Evolutionary conservation across 192 early-diverging fungal genomes (phyloP), one percentile per base, ranked within the genome.

Genomic region (Coemansia sp.): DNA sequence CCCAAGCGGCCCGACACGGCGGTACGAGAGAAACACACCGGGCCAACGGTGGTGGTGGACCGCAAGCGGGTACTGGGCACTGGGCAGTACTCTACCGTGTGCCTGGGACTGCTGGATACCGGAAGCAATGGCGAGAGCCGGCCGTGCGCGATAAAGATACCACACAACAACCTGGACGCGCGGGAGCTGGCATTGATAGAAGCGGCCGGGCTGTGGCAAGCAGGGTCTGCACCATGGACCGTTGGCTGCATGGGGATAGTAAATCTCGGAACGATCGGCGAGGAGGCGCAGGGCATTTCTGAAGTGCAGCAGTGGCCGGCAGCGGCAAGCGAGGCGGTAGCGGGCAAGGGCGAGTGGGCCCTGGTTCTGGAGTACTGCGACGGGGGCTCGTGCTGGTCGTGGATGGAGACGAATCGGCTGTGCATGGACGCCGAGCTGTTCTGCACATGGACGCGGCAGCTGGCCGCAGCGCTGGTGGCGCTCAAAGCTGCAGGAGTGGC

Each of bases 321-420:
- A 5, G 76, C 56, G 10, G 69, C 65, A 14, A 39, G 47, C 10
- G 61, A 42, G 31, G 65, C 59, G 16, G 59, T 72, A 19, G 41
- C 52, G 5, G 62, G 63, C 30, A 37, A 50, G 5, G 70, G 65
- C 40, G 50, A 78, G 30, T 80, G 79, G 82, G 67, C 62, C 9
- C 49, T 83, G 39, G 65, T 85, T 18, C 70, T 85, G 14, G 83
- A 83, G 63, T 69, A 79, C 48, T 85, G 83, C 60, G 71, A 72
- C 31, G 28, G 72, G 44, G 83, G 83, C 12, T 53, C 70, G 21
- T 72, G 79, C 52, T 85, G 83, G 83, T 62, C 69, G 57, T 85
- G 79, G 80, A 81, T 85, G 59, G 46, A 62, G 5, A 65, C 52
- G 51, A 55, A 83, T 40, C 65, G 52, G 46, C 36, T 54, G 46